A percentile compares a stretch with the other conserved stretches of the same genome.
phyloP scores from a whole-genome alignment of 2,329 filamentous ascomycete species.

The Nigrospora sphaerica region DNA sequence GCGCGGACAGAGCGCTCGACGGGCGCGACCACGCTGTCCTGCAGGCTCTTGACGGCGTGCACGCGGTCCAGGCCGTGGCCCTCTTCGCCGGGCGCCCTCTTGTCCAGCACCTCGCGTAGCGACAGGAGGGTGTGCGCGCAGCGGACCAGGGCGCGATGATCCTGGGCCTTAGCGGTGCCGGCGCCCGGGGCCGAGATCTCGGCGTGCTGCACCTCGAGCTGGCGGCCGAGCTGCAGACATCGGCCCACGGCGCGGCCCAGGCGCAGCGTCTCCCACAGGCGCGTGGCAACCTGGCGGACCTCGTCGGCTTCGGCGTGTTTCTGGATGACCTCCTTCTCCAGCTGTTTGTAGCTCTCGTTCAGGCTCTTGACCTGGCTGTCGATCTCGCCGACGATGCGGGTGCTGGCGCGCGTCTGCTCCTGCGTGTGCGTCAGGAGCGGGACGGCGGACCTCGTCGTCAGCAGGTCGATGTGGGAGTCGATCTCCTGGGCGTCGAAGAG shows the following conservation, averaged over 20 bases:
- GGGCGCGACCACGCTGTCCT: constrained; percentile 61
- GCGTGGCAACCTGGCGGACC: constrained; percentile 67
- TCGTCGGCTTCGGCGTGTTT: constrained; percentile 83
- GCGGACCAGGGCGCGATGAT: constrained; percentile 72
- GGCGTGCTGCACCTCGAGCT: constrained; percentile 78
- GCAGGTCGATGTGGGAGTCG: constrained; percentile 86
- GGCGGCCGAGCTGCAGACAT: constrained; percentile 73
- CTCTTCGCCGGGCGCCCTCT: constrained; percentile 63
- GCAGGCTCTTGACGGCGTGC: constrained; percentile 63
- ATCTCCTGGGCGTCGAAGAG: constrained; percentile 97
- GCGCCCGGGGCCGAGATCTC: constrained; percentile 48
- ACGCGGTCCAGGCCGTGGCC: constrained; percentile 70
- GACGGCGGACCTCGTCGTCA: constrained; percentile 78
- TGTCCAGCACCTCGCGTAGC: constrained; percentile 65
- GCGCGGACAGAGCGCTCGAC: constrained; percentile 68
- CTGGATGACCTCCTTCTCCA: constrained; percentile 79
- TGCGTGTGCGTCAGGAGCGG: constrained; percentile 75
- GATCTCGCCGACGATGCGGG: constrained; percentile 65
- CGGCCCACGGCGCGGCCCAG: constrained; percentile 70
- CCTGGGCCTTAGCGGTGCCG: constrained; percentile 48
- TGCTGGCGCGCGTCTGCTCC: constrained; percentile 65
- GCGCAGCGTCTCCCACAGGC: constrained; percentile 73
- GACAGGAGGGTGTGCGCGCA: constrained; percentile 74
- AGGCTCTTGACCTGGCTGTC: constrained; percentile 74
- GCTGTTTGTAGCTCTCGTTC: constrained; percentile 75